A percentile compares a stretch with the other conserved stretches of the same genome.
phyloP scores from a whole-genome alignment of 192 early-diverging fungal genomes.

The Powellomyces hirtus region DNA sequence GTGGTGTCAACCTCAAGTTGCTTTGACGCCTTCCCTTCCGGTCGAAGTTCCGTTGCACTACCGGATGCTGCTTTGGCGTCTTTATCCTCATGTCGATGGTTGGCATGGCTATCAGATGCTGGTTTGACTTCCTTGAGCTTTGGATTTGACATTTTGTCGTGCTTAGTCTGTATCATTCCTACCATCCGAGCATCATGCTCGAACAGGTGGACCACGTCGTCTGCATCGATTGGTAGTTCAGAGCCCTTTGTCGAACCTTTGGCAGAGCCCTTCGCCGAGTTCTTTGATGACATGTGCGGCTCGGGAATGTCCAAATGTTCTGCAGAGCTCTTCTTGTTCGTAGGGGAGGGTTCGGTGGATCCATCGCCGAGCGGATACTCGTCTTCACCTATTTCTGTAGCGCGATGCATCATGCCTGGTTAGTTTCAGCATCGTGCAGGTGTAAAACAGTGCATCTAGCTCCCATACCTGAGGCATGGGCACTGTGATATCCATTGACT shows the following conservation, averaged over 20 bases:
- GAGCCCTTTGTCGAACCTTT: conserved; percentile 12
- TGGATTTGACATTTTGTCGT: background rate
- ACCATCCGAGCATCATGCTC: conserved; percentile 18
- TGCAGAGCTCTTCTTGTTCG: background rate
- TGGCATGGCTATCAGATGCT: no score
- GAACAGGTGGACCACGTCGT: conserved; percentile 18
- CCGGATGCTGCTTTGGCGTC: background rate
- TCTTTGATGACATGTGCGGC: background rate
- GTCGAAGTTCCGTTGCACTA: background rate
- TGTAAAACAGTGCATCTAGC: no score
- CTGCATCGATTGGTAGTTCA: conserved; percentile 23
- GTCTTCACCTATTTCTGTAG: no score
- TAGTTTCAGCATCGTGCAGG: no score
- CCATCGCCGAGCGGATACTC: conserved; percentile 22
- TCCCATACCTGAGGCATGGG: conserved; percentile 42
- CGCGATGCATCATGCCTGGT: no score
- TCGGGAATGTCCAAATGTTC: background rate
- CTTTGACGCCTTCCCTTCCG: background rate
- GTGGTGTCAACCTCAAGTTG: background rate
- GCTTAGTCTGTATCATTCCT: conserved; percentile 16
- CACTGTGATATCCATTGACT: conserved; percentile 63
- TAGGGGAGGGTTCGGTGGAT: background rate
- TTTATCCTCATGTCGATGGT: background rate
- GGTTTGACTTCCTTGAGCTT: no score
- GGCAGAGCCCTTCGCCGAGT: conserved; percentile 5